Percentiles rank a stretch among this genome's conserved stretches.
These are phyloP conservation scores for Epichloe gansuensis DNA, from an alignment of 2,329 filamentous ascomycete genomes.

Conservation along the genomic window DNA sequence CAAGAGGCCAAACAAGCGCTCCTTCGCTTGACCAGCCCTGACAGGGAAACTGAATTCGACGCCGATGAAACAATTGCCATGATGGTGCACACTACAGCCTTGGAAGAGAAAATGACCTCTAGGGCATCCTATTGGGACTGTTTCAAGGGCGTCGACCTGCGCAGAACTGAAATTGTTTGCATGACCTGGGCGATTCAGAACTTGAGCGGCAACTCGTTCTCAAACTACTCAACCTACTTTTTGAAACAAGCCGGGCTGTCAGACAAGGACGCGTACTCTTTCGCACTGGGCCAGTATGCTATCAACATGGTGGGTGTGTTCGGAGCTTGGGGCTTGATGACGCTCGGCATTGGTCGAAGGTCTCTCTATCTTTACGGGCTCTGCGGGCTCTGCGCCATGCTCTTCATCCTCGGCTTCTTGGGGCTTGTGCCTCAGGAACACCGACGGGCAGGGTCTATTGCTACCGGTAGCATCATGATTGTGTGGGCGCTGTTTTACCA, in stretches of 20 bases:
- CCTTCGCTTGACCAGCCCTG: slow-evolving; percentile 49
- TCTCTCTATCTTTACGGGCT: slow-evolving; percentile 67
- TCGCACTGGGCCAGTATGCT: slow-evolving; percentile 51
- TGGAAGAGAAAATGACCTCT: slow-evolving; percentile 63
- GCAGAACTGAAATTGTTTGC: slow-evolving; percentile 62
- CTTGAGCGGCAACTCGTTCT: slow-evolving; percentile 50
- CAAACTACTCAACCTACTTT: slow-evolving; percentile 55
- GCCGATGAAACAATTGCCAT: slow-evolving; percentile 77
- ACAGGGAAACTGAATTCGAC: slow-evolving; percentile 60
- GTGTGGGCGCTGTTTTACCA: slow-evolving; percentile 76
- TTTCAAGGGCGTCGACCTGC: slow-evolving; percentile 66
- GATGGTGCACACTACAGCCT: slow-evolving; percentile 80
- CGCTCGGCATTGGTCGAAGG: slow-evolving; percentile 60
- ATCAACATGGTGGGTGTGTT: slow-evolving; percentile 74
- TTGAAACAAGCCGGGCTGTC: slow-evolving; percentile 46
- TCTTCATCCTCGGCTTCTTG: slow-evolving; percentile 74
- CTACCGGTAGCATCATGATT: slow-evolving; percentile 78
- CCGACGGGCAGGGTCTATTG: slow-evolving; percentile 50
- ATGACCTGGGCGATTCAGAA: slow-evolving; percentile 54
- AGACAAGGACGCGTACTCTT: slow-evolving; percentile 40
- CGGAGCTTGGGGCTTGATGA: slow-evolving; percentile 72
- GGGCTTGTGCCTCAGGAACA: slow-evolving; percentile 56
- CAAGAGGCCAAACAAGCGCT: slow-evolving; percentile 56
- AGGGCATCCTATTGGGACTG: slow-evolving; percentile 72
- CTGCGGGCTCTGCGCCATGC: slow-evolving; percentile 59